Base-by-base conservation (phyloP, 2,329 filamentous ascomycete species). In the Talaromyces sp. region DNA sequence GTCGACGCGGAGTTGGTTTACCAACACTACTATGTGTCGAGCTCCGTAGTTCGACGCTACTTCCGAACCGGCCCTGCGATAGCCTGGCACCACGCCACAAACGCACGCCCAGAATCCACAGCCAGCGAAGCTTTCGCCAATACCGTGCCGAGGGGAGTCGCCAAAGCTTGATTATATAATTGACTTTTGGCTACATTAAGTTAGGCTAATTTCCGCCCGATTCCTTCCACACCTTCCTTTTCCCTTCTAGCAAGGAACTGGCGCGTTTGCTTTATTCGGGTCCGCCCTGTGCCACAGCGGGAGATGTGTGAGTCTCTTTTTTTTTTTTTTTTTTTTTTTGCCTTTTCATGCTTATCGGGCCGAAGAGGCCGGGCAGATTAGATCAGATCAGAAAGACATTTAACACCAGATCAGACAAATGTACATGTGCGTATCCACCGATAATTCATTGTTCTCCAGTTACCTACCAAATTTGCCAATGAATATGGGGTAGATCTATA, bases 221-320 rank as follows among this genome's bases (percentile, higher is more conserved):
- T 3, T 35, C n/a, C 43, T 37, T 25, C 31, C 35, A 10, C 43
- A 61, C 58, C 58, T 61, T 61, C 58, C 58, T 61, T 61, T 49
- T 61, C 17, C 9, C 15, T 61, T 61, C 58, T 61, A 61, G 58
- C 39, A 43, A 11, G 41, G n/a, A 25, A 17, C 37, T 31, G 0
- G 13, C n/a, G 33, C 52, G 9, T 56, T 56, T 56, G n/a, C 52
- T 25, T 22, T 15, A 11, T 39, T 56, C 33, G 52, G 52, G 17
- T 56, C n/a, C n/a, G 31, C 17, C 1, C 27, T 31, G 27, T 31
- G 27, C 27, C 27, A n/a, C 22, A 3, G 15, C 25, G 31, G 17
- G 27, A 50, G 22, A 19, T 11, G 27, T 33, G 27, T n/a, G 49
- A 27, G 27, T 54, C 27, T n/a, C 6, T 31, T 7, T 27, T 27